These are phyloP conservation scores for Apophysomyces variabilis DNA, from an alignment of 371 early-diverging fungal species.

Conservation along the genomic window DNA sequence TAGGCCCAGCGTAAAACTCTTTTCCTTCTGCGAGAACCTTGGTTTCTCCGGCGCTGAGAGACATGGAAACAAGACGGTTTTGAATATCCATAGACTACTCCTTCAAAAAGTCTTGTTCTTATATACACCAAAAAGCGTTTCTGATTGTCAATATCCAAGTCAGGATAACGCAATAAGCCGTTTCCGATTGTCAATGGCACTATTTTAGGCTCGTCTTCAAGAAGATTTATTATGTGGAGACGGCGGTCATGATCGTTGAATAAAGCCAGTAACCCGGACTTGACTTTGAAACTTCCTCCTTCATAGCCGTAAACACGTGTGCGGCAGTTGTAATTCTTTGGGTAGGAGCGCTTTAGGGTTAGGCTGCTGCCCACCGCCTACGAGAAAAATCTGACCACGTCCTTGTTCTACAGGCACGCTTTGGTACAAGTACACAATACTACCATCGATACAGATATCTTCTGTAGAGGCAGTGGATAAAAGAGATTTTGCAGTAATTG, in stretches of 20 bases:
- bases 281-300: conserved; percentile 64
- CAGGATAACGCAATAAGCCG: conserved; percentile 62
- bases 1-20: conserved; percentile 71
- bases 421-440: conserved; percentile 40
- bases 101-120: conserved; percentile 65
- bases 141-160: conserved; percentile 55
- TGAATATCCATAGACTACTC: conserved; percentile 64
- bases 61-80: conserved; percentile 62
- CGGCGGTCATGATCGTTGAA: conserved; percentile 62
- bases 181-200: conserved; percentile 49
- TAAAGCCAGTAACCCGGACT: conserved; percentile 62
- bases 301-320: conserved; percentile 81
- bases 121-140: conserved; percentile 60
- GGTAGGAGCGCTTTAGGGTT: conserved; percentile 31
- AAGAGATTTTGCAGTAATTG: conserved; percentile 46
- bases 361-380: conserved; percentile 9
- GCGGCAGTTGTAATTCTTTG: conserved; percentile 39
- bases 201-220: conserved; percentile 25
- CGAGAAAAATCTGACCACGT: conserved; percentile 47
- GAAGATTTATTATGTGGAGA: conserved; percentile 55
- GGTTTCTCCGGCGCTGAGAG: conserved; percentile 41
- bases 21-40: conserved; percentile 56
- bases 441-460: conserved; percentile 34
- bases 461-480: conserved; percentile 26
- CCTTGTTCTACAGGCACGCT: conserved; percentile 43